phyloP scores from a whole-genome alignment of 2,329 filamentous ascomycete genomes.

The Colletotrichum lini region DNA sequence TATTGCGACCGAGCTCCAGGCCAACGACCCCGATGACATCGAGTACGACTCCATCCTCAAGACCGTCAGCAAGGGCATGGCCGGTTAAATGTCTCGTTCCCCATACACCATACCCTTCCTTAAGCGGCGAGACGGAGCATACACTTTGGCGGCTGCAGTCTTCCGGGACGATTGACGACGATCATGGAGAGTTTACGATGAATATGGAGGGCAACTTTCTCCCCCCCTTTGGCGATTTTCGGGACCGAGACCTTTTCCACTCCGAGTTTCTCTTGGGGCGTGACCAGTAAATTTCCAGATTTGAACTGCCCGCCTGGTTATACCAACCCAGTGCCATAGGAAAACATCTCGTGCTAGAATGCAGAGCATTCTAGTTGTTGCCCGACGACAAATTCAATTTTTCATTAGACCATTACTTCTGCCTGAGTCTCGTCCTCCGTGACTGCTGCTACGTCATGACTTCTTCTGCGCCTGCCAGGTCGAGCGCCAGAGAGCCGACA shows the following conservation, averaged over 20 bases:
- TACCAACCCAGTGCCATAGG: slow-evolving; percentile 48
- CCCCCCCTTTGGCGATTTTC: slow-evolving; percentile 33
- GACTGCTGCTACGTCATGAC: slow-evolving; percentile 41
- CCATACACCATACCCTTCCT: slow-evolving; percentile 33
- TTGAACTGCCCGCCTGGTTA: slow-evolving; percentile 52
- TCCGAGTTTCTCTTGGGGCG: slow-evolving; percentile 47
- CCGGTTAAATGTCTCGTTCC: slow-evolving; percentile 55
- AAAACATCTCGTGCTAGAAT: slow-evolving; percentile 49
- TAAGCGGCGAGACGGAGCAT: slow-evolving; percentile 42
- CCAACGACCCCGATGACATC: slow-evolving; percentile 87
- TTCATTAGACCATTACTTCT: slow-evolving; percentile 39
- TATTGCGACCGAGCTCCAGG: slow-evolving; percentile 83
- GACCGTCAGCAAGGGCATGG: slow-evolving; percentile 74
- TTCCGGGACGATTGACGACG: slow-evolving; percentile 45
- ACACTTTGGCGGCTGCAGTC: slow-evolving; percentile 45
- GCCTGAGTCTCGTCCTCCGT: slow-evolving; percentile 12
- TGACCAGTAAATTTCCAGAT: slow-evolving; percentile 50
- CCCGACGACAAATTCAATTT: slow-evolving; percentile 40
- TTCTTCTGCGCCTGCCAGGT: slow-evolving; percentile 73
- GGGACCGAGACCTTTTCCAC: slow-evolving; percentile 38
- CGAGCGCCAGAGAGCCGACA: slow-evolving; percentile 77
- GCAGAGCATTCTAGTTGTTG: slow-evolving; percentile 48
- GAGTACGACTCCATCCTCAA: slow-evolving; percentile 81
- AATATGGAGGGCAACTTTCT: slow-evolving; percentile 44
- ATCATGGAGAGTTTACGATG: slow-evolving; percentile 47